Base-by-base conservation (phyloP, 495 filamentous ascomycete species). In the Thozetella sp. region DNA sequence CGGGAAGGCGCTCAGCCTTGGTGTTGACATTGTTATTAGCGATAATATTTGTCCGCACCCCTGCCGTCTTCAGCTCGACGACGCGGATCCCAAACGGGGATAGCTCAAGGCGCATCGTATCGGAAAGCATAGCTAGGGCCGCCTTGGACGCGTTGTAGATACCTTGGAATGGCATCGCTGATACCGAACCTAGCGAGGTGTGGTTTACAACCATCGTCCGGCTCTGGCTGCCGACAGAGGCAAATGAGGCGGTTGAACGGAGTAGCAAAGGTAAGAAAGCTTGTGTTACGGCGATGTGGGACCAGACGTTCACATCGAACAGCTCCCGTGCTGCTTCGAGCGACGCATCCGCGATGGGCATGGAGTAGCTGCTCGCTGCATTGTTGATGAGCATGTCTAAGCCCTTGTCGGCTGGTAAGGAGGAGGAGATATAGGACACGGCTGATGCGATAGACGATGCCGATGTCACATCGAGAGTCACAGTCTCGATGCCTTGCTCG, bases 321-420 rank as follows among this genome's bases (percentile, higher is more conserved):
- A 86, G 67, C 3, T 66, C 64, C 48, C 76, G 75, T 0, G 73
- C 72, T 4, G 69, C 72, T 10, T 73, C 73, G 1, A 86, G 54
- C 40, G 75, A 68, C 2, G 77, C 62, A 62, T 89, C 86, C 0
- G 78, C 25, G 25, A 83, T 63, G 12, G 75, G 80, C 66, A 79
- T 76, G 58, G 64, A 58, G 26, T 74, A 75, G 50, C 65, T 67
- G n/a, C 62, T 52, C 19, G 79, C 84, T 51, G 84, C 81, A 58
- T 87, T 87, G 63, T 88, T 87, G 48, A 88, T 67, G 4, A 88
- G 73, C 22, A 79, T 67, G 53, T 83, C 77, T 6, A 88, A 73
- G 15, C 57, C 67, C 17, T 70, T 72, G 22, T 62, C 71, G 0
- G 71, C 77, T 20, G 43, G 43, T 11, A 48, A 20, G 4, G 43